phyloP scores from a whole-genome alignment of 495 filamentous ascomycete genomes.

The Tuber melanosporum region DNA sequence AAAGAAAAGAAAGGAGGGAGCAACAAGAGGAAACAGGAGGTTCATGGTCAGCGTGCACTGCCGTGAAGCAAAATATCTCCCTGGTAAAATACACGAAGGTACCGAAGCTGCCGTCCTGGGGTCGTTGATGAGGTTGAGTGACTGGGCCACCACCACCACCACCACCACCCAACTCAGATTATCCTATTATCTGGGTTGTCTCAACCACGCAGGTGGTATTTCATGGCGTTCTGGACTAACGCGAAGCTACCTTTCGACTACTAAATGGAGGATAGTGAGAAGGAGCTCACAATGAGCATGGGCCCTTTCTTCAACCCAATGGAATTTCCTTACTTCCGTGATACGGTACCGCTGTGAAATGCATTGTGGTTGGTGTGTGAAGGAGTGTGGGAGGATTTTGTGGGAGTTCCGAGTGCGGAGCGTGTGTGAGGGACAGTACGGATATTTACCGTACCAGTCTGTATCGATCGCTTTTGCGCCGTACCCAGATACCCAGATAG shows the following conservation, averaged over 20 bases:
- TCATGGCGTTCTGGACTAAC: neutral
- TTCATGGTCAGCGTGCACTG: neutral
- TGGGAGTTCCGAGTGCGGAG: neutral
- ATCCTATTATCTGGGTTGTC: neutral
- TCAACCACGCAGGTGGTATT: neutral
- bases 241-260: neutral
- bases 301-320: neutral
- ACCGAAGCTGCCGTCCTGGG: neutral
- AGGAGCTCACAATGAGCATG: neutral
- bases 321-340: neutral
- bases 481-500: neutral
- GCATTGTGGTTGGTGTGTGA: neutral
- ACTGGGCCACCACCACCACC: conserved; percentile 2
- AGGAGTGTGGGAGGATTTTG: neutral
- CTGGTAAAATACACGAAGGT: neutral
- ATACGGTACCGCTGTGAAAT: neutral
- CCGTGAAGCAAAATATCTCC: neutral
- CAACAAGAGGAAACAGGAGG: conserved; percentile 1
- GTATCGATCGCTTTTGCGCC: neutral
- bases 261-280: neutral
- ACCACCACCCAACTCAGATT: neutral
- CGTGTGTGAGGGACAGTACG: neutral
- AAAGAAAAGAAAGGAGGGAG: neutral
- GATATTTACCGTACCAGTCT: neutral
- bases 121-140: conserved; percentile 1